These are phyloP conservation scores for Geotrichum macrosporum DNA, from an alignment of 1,139 yeast species.

Conservation along the genomic window DNA sequence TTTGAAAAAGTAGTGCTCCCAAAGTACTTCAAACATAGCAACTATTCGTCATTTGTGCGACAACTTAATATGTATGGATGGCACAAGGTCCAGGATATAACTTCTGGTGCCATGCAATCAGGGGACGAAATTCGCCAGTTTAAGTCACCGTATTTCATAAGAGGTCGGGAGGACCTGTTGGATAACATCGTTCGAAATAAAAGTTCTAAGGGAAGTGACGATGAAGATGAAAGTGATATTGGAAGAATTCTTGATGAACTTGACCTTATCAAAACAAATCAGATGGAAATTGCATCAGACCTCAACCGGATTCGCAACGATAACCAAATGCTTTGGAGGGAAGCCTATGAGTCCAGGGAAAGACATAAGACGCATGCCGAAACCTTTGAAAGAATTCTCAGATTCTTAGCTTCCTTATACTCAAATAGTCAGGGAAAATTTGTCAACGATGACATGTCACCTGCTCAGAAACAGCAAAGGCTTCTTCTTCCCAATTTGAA, in stretches of 20 bases:
- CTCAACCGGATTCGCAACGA: slow-evolving; percentile 77
- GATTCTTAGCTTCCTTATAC: slow-evolving; percentile 80
- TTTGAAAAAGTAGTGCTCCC: slow-evolving; percentile 84
- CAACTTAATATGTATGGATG: slow-evolving; percentile 97
- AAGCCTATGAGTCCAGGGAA: slow-evolving; percentile 76
- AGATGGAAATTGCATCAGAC: slow-evolving; percentile 77
- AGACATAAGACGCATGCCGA: slow-evolving; percentile 81
- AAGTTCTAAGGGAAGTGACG: slow-evolving; percentile 40
- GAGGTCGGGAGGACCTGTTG: slow-evolving; percentile 65
- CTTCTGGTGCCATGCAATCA: slow-evolving; percentile 57
- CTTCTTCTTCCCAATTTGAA: slow-evolving; percentile 28
- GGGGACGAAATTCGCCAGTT: slow-evolving; percentile 69
- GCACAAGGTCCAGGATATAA: slow-evolving; percentile 88
- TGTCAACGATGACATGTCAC: slow-evolving; percentile 30
- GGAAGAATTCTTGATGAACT: slow-evolving; percentile 62
- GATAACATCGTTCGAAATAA: slow-evolving; percentile 65
- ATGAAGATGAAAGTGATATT: slow-evolving; percentile 51
- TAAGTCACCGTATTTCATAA: slow-evolving; percentile 66
- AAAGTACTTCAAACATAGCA: slow-evolving; percentile 83
- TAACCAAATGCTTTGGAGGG: slow-evolving; percentile 88
- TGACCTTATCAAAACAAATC: slow-evolving; percentile 72
- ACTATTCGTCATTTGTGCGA: slow-evolving; percentile 90
- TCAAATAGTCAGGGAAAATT: slow-evolving; percentile 49
- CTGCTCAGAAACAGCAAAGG: slow-evolving; percentile 16
- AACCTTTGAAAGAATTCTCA: slow-evolving; percentile 79